These are phyloP conservation scores for Microdochium trichocladiopsis DNA, from an alignment of 2,329 filamentous ascomycete genomes.

Conservation along the genomic window DNA sequence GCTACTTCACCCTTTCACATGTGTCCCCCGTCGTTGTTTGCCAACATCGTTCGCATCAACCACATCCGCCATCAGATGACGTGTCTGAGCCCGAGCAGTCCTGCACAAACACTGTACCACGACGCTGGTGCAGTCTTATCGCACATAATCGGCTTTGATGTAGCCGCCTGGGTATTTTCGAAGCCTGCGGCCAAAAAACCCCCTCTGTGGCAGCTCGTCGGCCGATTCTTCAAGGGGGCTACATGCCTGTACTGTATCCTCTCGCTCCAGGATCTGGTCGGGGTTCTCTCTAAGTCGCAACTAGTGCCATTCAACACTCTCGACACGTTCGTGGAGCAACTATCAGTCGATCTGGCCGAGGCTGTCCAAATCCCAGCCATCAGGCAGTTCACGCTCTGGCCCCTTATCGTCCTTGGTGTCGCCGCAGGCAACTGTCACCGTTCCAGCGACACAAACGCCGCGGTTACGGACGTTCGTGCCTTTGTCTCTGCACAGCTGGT, in stretches of 20 bases:
- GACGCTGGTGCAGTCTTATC: conserved; percentile 13
- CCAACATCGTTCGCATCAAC: conserved; percentile 26
- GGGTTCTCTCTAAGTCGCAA: conserved; percentile 14
- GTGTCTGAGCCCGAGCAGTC: not conserved
- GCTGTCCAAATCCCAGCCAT: conserved; percentile 8
- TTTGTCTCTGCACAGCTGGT: conserved; percentile 19
- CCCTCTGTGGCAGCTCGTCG: conserved; percentile 20
- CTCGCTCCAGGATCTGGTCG: conserved; percentile 23
- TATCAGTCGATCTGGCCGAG: conserved; percentile 10
- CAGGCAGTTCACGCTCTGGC: conserved; percentile 23
- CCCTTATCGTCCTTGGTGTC: conserved; percentile 26
- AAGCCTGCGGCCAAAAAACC: conserved; percentile 10
- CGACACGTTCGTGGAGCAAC: conserved; percentile 5
- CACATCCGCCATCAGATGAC: conserved; percentile 17
- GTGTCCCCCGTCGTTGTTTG: conserved; percentile 22
- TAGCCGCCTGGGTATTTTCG: conserved; percentile 18
- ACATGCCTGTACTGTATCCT: conserved; percentile 26
- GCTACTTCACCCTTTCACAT: conserved; percentile 15
- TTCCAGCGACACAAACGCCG: conserved; percentile 10
- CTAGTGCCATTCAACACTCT: conserved; percentile 4
- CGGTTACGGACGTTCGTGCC: conserved; percentile 7
- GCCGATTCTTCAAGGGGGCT: conserved; percentile 20
- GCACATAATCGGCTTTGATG: conserved; percentile 19
- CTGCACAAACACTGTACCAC: conserved; percentile 2
- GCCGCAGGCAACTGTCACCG: not conserved